Conservation (phyloP, 208 protist genomes). For the Wallacemonas sp. region DNA sequence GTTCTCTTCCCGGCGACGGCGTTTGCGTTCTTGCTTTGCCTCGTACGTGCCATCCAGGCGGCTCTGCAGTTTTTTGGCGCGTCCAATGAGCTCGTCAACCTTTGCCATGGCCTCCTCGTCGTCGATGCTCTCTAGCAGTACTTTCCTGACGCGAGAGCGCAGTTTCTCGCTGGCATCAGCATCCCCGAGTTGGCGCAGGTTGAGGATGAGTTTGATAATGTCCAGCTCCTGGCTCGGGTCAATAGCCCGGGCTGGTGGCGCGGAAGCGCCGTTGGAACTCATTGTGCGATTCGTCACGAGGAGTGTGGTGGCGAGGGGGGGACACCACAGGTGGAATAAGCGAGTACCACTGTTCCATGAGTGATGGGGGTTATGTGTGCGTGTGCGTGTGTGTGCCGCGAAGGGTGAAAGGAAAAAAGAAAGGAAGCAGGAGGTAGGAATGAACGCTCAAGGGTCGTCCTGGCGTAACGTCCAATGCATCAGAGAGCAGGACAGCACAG, state of each 20-base stretch:
- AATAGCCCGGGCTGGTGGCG: constrained; percentile 10
- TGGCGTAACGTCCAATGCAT: too few relatives aligned
- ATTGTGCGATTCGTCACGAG: not conserved
- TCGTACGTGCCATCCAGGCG: constrained; percentile 74
- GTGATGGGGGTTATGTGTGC: too few relatives aligned
- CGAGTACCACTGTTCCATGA: too few relatives aligned
- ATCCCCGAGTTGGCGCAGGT: constrained; percentile 49
- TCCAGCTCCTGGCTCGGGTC: constrained; percentile 59
- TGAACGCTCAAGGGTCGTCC: too few relatives aligned
- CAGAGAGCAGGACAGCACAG: too few relatives aligned
- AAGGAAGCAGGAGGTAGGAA: too few relatives aligned
- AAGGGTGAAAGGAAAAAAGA: too few relatives aligned
- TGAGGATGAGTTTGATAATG: constrained; percentile 58
- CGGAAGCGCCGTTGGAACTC: not conserved
- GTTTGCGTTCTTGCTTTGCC: constrained; percentile 43
- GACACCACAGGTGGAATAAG: too few relatives aligned
- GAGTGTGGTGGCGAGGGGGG: too few relatives aligned
- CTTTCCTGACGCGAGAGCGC: constrained; percentile 46
- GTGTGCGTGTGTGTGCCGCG: too few relatives aligned
- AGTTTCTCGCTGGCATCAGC: constrained; percentile 49
- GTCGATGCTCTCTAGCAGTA: constrained; percentile 34
- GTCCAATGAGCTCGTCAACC: constrained; percentile 53
- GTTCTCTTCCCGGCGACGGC: constrained; percentile 33
- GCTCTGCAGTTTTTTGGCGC: constrained; percentile 29
- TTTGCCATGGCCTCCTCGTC: constrained; percentile 37